phyloP scores from a whole-genome alignment of 164 flowering plant species.

The Cinnamomum micranthum region DNA sequence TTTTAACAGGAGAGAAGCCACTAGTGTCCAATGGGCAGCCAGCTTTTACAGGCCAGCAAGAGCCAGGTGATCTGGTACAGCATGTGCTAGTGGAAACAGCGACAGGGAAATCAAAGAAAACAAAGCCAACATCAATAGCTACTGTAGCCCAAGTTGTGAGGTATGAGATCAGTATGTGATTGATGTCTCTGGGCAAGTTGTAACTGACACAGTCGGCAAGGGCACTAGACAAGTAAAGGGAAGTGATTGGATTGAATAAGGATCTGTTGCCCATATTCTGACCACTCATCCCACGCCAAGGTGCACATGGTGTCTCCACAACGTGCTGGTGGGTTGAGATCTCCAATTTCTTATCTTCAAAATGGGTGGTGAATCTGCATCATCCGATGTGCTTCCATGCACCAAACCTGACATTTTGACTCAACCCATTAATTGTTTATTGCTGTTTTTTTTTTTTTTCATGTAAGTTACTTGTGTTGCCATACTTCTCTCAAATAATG shows the following conservation, averaged over 20 bases:
- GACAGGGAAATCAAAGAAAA: conserved; percentile 7
- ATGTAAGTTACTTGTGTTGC: not conserved
- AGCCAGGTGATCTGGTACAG: not conserved
- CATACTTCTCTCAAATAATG: not conserved
- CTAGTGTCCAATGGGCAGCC: not conserved
- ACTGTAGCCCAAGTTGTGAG: not conserved
- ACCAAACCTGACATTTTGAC: not conserved
- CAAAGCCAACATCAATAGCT: not conserved
- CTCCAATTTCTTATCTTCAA: conserved; percentile 5
- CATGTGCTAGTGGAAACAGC: not conserved
- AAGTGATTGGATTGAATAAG: conserved; percentile 3
- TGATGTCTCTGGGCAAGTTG: not conserved
- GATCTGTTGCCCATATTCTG: conserved; percentile 5
- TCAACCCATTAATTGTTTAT: not conserved
- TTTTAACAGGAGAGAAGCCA: not conserved
- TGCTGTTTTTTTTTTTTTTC: no score
- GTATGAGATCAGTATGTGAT: not conserved
- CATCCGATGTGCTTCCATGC: conserved; percentile 6
- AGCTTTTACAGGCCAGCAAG: conserved; percentile 2
- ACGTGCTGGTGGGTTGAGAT: conserved; percentile 11
- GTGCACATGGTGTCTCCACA: conserved; percentile 2
- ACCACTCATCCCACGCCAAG: conserved; percentile 6
- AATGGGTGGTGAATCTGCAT: conserved; percentile 15
- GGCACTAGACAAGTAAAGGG: not conserved
- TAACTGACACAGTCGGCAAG: not conserved